Conservation (phyloP, 495 filamentous ascomycete genomes). For the Aspergillus homomorphus region DNA sequence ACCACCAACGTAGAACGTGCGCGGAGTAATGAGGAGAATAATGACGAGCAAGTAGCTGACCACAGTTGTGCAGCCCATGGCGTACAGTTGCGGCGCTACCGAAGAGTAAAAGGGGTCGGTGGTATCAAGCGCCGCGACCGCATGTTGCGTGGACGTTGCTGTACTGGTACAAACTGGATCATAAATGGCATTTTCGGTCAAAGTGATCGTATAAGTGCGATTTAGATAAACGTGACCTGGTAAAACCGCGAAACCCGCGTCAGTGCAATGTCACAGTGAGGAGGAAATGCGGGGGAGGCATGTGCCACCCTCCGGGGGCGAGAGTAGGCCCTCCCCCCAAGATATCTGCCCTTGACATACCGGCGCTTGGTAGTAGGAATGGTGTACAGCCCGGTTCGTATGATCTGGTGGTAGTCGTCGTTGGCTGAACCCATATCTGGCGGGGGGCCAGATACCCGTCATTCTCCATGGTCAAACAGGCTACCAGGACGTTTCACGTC, state of each 20-base stretch:
- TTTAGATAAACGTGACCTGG: conserved; percentile 57
- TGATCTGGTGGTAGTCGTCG: conserved; percentile 35
- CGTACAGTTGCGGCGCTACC: conserved; percentile 85
- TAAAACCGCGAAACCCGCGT: neutral
- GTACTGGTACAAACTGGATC: conserved; percentile 58
- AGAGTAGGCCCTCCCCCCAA: neutral
- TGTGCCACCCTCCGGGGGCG: neutral
- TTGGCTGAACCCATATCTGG: conserved; percentile 54
- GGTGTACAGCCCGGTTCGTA: conserved; percentile 55
- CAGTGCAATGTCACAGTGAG: neutral
- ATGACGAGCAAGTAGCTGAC: conserved; percentile 92
- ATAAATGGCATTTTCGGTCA: conserved; percentile 60
- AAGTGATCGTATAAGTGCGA: conserved; percentile 54
- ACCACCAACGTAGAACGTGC: conserved; percentile 83
- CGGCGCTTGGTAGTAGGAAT: conserved; percentile 56
- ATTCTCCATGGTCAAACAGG: conserved; percentile 38
- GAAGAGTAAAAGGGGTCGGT: conserved; percentile 90
- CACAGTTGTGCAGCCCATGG: conserved; percentile 84
- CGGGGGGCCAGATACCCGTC: conserved; percentile 38
- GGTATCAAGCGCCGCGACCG: conserved; percentile 53
- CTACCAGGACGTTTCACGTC: conserved; percentile 20
- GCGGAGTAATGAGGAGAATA: conserved; percentile 87
- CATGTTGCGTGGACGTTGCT: conserved; percentile 25
- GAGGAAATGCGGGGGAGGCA: neutral
- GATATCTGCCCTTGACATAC: conserved; percentile 26